A percentile compares a stretch with the other conserved stretches of the same genome.
These are phyloP conservation scores for Sugiyamaella mastotermitis DNA, from an alignment of 805 yeast genomes.

Conservation along the genomic window DNA sequence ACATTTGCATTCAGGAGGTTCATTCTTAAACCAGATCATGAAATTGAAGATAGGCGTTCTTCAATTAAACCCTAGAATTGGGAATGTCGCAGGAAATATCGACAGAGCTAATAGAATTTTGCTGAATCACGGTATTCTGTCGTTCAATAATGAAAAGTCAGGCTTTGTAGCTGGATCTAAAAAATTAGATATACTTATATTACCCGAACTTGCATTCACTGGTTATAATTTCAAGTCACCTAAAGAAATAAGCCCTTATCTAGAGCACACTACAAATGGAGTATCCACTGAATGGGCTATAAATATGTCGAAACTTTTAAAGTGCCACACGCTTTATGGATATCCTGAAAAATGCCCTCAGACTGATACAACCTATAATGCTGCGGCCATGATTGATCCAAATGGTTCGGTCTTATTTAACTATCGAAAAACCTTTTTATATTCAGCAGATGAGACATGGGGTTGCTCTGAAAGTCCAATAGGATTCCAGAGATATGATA, in stretches of 20 bases:
- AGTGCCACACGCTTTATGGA: constrained; percentile 71
- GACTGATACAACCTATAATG: constrained; percentile 46
- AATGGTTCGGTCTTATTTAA: constrained; percentile 53
- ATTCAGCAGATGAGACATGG: constrained; percentile 75
- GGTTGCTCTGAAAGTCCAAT: constrained; percentile 65
- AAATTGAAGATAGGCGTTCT: constrained; percentile 49
- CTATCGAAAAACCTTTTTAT: constrained; percentile 72
- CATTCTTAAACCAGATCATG: too few relatives aligned
- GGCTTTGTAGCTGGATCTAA: background rate
- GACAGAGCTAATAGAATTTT: constrained; percentile 33
- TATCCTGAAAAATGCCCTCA: constrained; percentile 56
- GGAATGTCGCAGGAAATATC: constrained; percentile 50
- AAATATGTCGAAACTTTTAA: constrained; percentile 41
- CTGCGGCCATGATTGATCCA: constrained; percentile 60
- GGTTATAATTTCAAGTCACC: constrained; percentile 64
- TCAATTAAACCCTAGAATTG: constrained; percentile 62
- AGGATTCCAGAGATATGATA: constrained; percentile 38
- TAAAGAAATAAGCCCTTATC: constrained; percentile 48
- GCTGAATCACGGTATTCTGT: constrained; percentile 2
- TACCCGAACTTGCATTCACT: constrained; percentile 81
- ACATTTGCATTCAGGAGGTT: too few relatives aligned
- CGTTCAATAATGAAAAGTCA: too few relatives aligned
- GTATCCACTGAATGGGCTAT: constrained; percentile 52
- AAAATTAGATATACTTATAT: constrained; percentile 52
- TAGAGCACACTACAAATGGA: constrained; percentile 45